Conservation (phyloP, 192 early-diverging fungal species). For the Coemansia sp. region DNA sequence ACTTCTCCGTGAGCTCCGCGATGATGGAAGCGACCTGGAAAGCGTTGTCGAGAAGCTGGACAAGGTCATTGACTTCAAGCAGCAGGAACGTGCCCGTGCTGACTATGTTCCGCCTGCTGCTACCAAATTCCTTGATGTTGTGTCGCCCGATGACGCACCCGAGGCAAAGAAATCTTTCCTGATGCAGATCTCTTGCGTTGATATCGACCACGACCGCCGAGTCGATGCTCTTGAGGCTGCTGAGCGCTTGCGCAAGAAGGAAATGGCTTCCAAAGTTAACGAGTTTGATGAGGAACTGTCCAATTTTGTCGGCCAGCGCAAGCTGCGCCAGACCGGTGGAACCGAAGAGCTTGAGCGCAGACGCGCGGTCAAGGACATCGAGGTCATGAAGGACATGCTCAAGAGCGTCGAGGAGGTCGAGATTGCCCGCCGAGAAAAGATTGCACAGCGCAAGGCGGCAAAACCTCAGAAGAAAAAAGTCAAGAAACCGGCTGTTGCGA, state of each 20-base stretch:
- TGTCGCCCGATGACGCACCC: slow-evolving; percentile 59
- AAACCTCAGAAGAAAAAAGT: slow-evolving; percentile 15
- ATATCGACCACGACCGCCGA: slow-evolving; percentile 64
- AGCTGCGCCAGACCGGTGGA: slow-evolving; percentile 75
- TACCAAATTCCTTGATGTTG: slow-evolving; percentile 56
- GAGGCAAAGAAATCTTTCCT: slow-evolving; percentile 68
- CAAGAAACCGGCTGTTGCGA: too few species aligned
- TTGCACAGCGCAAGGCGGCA: slow-evolving; percentile 42
- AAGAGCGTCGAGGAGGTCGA: slow-evolving; percentile 52
- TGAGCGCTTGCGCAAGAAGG: slow-evolving; percentile 65
- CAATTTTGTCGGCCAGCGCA: slow-evolving; percentile 63
- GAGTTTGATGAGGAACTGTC: slow-evolving; percentile 76
- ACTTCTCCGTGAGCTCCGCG: slow-evolving; percentile 65
- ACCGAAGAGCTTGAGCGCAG: slow-evolving; percentile 69
- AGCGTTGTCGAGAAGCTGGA: slow-evolving; percentile 65
- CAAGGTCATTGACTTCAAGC: slow-evolving; percentile 59
- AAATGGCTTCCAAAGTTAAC: slow-evolving; percentile 68
- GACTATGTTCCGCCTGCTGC: slow-evolving; percentile 28
- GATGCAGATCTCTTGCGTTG: slow-evolving; percentile 67
- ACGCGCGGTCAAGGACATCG: slow-evolving; percentile 66
- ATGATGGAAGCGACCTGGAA: slow-evolving; percentile 61
- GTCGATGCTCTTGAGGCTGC: slow-evolving; percentile 66
- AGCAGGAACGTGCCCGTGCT: slow-evolving; percentile 47
- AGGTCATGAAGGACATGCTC: slow-evolving; percentile 59
- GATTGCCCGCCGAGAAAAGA: slow-evolving; percentile 39